Base-by-base conservation (phyloP, 2,329 filamentous ascomycete species). In the Cytospora paraplurivora region DNA sequence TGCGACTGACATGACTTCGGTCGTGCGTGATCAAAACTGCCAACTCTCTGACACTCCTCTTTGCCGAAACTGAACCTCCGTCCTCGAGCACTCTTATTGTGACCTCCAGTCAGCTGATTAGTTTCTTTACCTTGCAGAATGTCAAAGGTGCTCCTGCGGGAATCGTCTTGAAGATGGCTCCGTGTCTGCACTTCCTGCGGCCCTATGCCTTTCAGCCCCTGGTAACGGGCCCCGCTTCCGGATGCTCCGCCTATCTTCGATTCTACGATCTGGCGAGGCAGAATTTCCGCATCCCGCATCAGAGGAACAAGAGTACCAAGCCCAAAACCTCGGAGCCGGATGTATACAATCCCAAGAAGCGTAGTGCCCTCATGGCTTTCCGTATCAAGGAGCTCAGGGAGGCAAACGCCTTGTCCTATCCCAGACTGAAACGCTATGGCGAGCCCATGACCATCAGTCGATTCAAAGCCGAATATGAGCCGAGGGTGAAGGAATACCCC, bases 361-460 rank as follows among this genome's bases (percentile, higher is more conserved):
- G 52, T 34, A 66, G 58, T 59, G 70, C 66, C 54, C 62, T 68
- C 11, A 66, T 66, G 33, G 67, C 67, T 1, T 61, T 68, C 15
- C 81, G 86, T n/a, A 71, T 85, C 7, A 75, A 81, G 44, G 84
- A 87, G 71, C 74, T 89, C 66, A 74, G 77, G 66, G 77, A 76
- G 37, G 76, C 78, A 32, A 76, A 80, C 68, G 77, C 78, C 5
- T 74, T 87, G 66, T 72, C 75, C n/a, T 89, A 88, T 72, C 88
- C 88, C 5, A 79, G 84, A 55, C 72, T 83, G 15, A 70, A 72
- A 15, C 69, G 69, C 33, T 69, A 74, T 66, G 69, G 66, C 21
- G 68, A 68, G 21, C 70, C 72, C 55, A 73, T 81, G 68, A 77
- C 72, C 27, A 77, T 78, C 64, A 71, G 72, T 11, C 72, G 66